Conservation (phyloP, 768 basidiomycete species). For the Rhizopogon sp. region DNA sequence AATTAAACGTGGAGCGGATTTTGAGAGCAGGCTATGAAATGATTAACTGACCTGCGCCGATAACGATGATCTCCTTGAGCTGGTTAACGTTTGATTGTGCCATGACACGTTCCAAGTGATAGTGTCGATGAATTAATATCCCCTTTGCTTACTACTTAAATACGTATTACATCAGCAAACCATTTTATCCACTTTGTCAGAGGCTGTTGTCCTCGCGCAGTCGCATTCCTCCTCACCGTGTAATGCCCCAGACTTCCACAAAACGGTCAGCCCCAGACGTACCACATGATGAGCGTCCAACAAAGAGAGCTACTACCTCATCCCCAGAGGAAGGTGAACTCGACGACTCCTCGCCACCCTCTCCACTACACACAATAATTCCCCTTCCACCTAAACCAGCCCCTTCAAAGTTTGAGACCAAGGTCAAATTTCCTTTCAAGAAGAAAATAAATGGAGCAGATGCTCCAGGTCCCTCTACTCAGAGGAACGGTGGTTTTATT, state of each 20-base stretch:
- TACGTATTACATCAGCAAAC: conserved; percentile 7
- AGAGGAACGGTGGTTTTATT: conserved; percentile 17
- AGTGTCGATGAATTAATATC: background rate
- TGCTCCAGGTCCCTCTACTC: conserved; percentile 9
- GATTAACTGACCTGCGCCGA: conserved; percentile 35
- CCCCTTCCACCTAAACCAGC: conserved; percentile 32
- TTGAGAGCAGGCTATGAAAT: background rate
- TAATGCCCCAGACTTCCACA: conserved; percentile 17
- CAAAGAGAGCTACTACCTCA: conserved; percentile 52
- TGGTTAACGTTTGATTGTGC: background rate
- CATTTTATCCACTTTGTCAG: conserved; percentile 2
- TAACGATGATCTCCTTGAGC: conserved; percentile 28
- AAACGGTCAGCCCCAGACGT: conserved; percentile 62
- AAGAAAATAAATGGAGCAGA: conserved; percentile 35
- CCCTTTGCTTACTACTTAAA: background rate
- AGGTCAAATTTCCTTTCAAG: conserved; percentile 78
- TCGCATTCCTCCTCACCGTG: background rate
- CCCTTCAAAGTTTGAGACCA: conserved; percentile 32
- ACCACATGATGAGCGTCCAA: conserved; percentile 41
- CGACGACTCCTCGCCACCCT: conserved; percentile 44
- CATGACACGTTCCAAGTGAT: background rate
- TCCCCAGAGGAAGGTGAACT: conserved; percentile 82
- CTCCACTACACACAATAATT: conserved; percentile 10
- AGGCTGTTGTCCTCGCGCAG: background rate
- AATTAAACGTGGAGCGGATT: too few relatives aligned